Evolutionary conservation across 371 early-diverging fungal genomes (phyloP).

Genomic region (Blakeslea trispora): DNA sequence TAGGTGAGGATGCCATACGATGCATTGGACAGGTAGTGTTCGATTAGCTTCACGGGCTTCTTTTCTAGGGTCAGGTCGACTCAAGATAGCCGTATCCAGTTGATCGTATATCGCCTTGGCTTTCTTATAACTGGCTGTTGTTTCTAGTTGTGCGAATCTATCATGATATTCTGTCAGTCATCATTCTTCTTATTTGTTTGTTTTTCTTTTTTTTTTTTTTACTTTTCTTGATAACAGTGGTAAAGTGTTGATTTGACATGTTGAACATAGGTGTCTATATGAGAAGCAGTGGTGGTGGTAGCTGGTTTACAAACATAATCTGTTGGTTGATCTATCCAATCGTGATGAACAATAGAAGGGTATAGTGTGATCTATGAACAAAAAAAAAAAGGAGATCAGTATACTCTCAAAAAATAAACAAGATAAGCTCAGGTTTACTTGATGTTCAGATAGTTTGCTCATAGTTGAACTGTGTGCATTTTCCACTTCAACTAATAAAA

Average conservation of each 20-base stretch:
- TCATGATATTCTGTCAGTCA: neutral
- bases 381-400: too few relatives aligned
- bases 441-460: too few relatives aligned
- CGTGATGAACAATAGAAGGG: slow-evolving; percentile 21
- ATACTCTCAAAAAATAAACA: too few relatives aligned
- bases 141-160: slow-evolving; percentile 8
- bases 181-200: too few relatives aligned
- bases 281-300: too few relatives aligned
- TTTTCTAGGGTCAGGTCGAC: slow-evolving; percentile 7
- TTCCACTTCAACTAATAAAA: slow-evolving; percentile 23
- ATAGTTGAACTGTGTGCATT: slow-evolving; percentile 5
- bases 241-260: neutral
- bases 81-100: neutral
- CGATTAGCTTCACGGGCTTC: slow-evolving; percentile 1
- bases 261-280: slow-evolving; percentile 6
- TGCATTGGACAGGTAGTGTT: slow-evolving; percentile 5
- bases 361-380: slow-evolving; percentile 26
- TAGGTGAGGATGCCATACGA: slow-evolving; percentile 63
- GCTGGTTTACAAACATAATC: slow-evolving; percentile 8
- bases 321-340: slow-evolving; percentile 1
- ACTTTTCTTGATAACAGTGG: slow-evolving; percentile 17
- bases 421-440: too few relatives aligned
- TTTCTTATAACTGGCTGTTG: slow-evolving; percentile 15
- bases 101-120: slow-evolving; percentile 10
- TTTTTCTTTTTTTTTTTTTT: neutral